Evolutionary conservation across 129 eudicot genomes (phyloP), one percentile per base, ranked within the genome.

Genomic region (Glebionis coronaria): DNA sequence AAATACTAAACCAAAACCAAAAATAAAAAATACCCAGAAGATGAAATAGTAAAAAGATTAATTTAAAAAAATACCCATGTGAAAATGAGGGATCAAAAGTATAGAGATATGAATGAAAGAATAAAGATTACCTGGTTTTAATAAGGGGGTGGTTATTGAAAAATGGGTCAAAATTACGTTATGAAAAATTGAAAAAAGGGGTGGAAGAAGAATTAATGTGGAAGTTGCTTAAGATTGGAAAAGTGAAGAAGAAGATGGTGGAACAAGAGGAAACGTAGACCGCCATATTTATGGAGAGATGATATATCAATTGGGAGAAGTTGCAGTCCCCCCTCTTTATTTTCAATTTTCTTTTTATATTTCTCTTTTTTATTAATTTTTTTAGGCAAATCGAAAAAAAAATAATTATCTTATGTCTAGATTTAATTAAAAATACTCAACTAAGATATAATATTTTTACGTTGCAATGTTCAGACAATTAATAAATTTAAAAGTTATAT

Each of bases 251-350:
- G 73, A 65, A 9, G 67, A 5, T 29, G 35, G 35, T 35, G 42
- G 42, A 31, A 31, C 9, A 49, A n/a, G 64, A 75, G 61, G 74
- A 75, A 75, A 68, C 69, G 79, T 75, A 75, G 74, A 67, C 79
- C 79, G 74, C 74, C 79, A 75, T 75, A 75, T 75, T 59, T 50
- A 35, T 60, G 46, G 61, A 14, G 57, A 45, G 45, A 42, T 14
- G 45, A 42, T 14, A 71, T 7, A 35, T 35, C 10, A 35, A 16
- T 12, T 38, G 40, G 27, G 31, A 71, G 52, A 50, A 61, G 67
- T 51, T 62, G 63, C 69, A 72, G 15, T 5, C 31, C 53, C 52
- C 31, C 31, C 44, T 51, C 76, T 50, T 47, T 71, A 35, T 35
- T 35, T 35, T 35, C 42, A 29, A 29, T 28, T 28, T 28, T 3